Evolutionary conservation across 2,329 filamentous ascomycete genomes (phyloP).

Genomic region (Cadophora sp.): DNA sequence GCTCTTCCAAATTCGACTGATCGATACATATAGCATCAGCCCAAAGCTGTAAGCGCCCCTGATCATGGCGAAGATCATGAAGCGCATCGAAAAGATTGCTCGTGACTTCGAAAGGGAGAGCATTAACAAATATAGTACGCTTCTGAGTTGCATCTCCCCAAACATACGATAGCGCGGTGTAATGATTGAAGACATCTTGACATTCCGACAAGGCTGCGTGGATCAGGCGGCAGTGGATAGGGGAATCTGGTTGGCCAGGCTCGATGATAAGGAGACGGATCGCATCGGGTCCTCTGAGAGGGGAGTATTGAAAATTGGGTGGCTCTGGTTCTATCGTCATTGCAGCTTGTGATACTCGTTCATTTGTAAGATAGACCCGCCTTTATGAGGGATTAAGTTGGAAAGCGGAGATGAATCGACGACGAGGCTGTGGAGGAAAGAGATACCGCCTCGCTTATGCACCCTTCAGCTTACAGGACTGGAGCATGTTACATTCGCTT

Average conservation of each 20-base stretch:
- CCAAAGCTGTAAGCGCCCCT: conserved; percentile 11
- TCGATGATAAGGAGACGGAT: not conserved
- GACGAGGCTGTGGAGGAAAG: not conserved
- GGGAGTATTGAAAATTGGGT: not conserved
- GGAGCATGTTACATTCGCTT: not conserved
- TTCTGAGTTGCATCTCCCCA: conserved; percentile 19
- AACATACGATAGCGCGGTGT: conserved; percentile 29
- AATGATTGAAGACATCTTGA: conserved; percentile 21
- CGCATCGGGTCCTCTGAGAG: not conserved
- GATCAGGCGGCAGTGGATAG: not conserved
- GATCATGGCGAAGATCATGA: conserved; percentile 4
- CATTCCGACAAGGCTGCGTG: not conserved
- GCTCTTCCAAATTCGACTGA: conserved; percentile 15
- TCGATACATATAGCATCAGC: conserved; percentile 26
- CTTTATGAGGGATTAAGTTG: not conserved
- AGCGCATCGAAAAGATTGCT: conserved; percentile 13
- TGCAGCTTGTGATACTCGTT: not conserved
- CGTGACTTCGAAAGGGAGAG: conserved; percentile 9
- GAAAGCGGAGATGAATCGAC: not conserved
- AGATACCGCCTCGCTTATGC: not conserved
- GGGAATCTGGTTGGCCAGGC: not conserved
- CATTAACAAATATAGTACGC: conserved; percentile 3
- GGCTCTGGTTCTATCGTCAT: not conserved
- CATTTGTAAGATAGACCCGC: not conserved
- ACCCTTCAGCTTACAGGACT: not conserved